Base-by-base conservation (phyloP, 495 filamentous ascomycete genomes). In the Penicillium pulvis region DNA sequence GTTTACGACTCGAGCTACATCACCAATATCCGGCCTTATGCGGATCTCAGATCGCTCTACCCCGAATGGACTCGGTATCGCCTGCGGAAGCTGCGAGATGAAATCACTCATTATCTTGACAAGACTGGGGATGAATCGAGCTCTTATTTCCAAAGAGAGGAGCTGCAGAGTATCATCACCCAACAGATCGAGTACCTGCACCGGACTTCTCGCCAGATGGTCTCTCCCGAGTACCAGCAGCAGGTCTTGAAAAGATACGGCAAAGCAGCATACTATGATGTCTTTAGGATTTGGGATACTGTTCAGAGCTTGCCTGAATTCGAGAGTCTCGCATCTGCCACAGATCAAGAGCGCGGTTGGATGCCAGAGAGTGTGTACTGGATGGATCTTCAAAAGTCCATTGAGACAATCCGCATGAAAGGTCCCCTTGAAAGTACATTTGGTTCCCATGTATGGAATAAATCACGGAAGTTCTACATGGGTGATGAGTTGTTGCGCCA, bases 11-110 rank as follows among this genome's bases (percentile, higher is more conserved):
- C 58, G 10, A 72, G 67, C 49, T 72, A 63, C 53, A 57, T 72
- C 8, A 69, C 68, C 1, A 75, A 75, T 35, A 60, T 75, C 19
- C 61, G 72, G 2, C 63, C 65, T 1, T 69, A 72, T 53, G 59
- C 71, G 2, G 52, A 72, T 51, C 54, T 65, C 2, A 39, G 19
- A 9, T 45, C 50, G 2, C 48, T 75, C 1, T 75, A 75, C 46
- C 51, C 57, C 0, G 65, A 75, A 57, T 75, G 72, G 72, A 59
- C 57, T 5, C 23, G 57, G 4, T 72, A 69, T 46, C 67, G 72
- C 8, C 49, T 71, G 14, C 58, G 55, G 39, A 64, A 60, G 33
- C 9, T 60, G 14, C 53, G 50, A 36, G 61, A 64, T 20, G 61
- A 64, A 11, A 59, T 64, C 24, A 56, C 35, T 19, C 16, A 60